Evolutionary conservation across 2,329 filamentous ascomycete genomes (phyloP), one percentile per base, ranked within the genome.

Genomic region (Hortaea sp.): DNA sequence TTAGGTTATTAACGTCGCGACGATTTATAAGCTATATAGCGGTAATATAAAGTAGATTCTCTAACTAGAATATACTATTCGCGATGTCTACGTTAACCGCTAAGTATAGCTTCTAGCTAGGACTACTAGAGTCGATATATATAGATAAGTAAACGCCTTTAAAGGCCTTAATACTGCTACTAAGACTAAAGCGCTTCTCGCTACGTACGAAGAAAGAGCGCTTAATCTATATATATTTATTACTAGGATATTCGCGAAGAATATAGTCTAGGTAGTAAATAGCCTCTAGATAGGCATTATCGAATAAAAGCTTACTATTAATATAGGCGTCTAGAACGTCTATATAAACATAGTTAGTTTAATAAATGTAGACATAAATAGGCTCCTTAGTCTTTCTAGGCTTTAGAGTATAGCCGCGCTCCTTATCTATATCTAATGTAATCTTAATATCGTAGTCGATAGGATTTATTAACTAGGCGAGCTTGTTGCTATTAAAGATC

Each of bases 191-290:
- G 39, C 60, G 66, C 0, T 70, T 66, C 27, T 73, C 60, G 2
- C 75, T 74, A 1, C 69, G 67, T 35, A 79, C 70, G 66, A 94
- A 97, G 61, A 95, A 94, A 6, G 82, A 87, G 9, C 89, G 80
- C 64, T 88, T 90, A 64, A 95, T 84, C 0, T 79, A 67, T 0
- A 82, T 72, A 57, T 87, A 79, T 1, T 73, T 68, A 57, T 79
- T 69, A 0, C 82, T 82, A 0, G 92, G 88, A n/a, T 70, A 74
- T 63, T 94, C 81, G 4, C 92, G 85, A 46, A 98, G 72, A 6
- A 90, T 71, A 60, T 98, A 92, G 53, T 98, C 92, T 4, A 95
- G 71, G 59, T 95, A 95, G 62, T 85, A 95, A 64, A 97, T 78
- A 10, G 85, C 82, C 59, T 92, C 85, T 6, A 90, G 74, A 13